Percentiles rank a stretch among this genome's conserved stretches.
These are phyloP conservation scores for Hibiscus syriacus DNA, from an alignment of 345 rosid genomes.

Conservation along the genomic window DNA sequence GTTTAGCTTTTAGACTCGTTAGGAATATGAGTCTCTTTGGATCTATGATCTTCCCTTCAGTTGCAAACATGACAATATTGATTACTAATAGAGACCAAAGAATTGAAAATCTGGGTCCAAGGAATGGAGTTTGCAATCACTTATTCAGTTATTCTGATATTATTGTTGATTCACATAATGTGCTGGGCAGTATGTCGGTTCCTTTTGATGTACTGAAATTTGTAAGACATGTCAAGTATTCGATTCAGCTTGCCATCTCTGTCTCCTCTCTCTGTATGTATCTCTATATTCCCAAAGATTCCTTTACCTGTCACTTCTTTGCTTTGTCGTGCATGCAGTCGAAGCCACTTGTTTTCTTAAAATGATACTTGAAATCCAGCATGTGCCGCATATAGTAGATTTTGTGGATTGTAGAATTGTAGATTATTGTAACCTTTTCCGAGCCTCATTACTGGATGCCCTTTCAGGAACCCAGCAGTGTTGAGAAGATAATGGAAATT, in stretches of 20 bases:
- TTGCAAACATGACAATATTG: background rate
- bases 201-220: background rate
- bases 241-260: background rate
- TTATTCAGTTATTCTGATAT: background rate
- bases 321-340: background rate
- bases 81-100: background rate
- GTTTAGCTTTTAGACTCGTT: background rate
- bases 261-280: background rate
- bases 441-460: too few species aligned
- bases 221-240: background rate
- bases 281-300: background rate
- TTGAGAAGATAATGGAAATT: too few species aligned
- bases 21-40: background rate
- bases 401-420: background rate
- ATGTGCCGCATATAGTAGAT: too few species aligned
- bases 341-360: background rate
- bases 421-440: too few species aligned
- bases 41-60: background rate
- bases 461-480: too few species aligned
- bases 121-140: background rate
- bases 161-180: background rate
- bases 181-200: background rate
- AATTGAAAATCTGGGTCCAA: background rate
- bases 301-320: background rate
- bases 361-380: background rate